Evolutionary conservation across 2,329 filamentous ascomycete genomes (phyloP), one percentile per base, ranked within the genome.

Genomic region (Paracorniculantispora psalliotae): DNA sequence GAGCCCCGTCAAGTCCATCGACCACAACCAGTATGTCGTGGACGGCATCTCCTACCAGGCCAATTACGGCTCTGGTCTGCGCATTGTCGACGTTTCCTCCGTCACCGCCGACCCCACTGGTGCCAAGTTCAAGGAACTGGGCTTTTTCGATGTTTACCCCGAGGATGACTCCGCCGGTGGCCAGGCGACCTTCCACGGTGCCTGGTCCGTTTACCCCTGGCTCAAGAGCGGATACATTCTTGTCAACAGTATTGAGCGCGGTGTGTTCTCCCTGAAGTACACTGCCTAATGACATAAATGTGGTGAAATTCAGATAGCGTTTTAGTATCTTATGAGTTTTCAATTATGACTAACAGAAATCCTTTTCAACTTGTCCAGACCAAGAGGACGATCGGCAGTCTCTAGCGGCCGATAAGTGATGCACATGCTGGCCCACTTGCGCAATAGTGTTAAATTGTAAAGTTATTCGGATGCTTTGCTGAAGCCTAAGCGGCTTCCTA

Each of bases 221-320:
- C 82, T 81, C 66, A 74, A 74, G 63, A 77, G 73, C 1, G 80
- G 79, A 1, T 76, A 75, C 63, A 74, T 82, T 59, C 72, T 81
- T 8, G 66, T 82, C 62, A 81, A 82, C 68, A 79, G 75, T 3
- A 82, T 81, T 59, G 79, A 82, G 68, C 69, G 79, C 6, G 80
- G 80, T 53, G 73, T 74, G 5, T 82, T 77, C 51, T 72, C 77
- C 8, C 71, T 82, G 12, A 81, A 79, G 71, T 63, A 59, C 21
- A 53, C 39, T 19, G 28, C 26, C 7, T 10, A 3, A 33, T 6
- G 12, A n/a, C 28, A 28, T 21, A 17, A 23, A 17, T 21, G 13
- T 33, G n/a, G 28, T 13, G 43, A 15, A 17, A 2, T 4, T 35
- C 10, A 1, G 4, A 37, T 37, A 15, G 17, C 12, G 10, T 12